Conservation (phyloP, 208 protist genomes). For the Porcisia deanei region DNA sequence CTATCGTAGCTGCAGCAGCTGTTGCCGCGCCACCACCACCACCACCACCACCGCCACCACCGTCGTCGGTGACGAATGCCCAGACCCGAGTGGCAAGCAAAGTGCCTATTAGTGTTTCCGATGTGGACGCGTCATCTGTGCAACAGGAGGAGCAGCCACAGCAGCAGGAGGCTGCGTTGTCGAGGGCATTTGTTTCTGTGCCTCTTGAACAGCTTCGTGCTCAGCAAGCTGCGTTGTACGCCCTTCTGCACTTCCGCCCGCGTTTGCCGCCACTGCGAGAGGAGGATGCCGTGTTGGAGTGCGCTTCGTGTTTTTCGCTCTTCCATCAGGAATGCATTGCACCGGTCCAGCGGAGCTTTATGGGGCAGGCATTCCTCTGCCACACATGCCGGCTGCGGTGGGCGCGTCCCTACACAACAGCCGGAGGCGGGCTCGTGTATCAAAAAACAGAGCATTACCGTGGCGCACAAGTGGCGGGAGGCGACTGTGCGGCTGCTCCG, state of each 20-base stretch:
- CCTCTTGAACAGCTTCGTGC: slow-evolving; percentile 12
- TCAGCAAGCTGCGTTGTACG: slow-evolving; percentile 23
- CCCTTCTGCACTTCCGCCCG: slow-evolving; percentile 23
- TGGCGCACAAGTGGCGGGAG: neutral
- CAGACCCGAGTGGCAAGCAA: too few relatives aligned
- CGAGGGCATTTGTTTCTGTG: neutral
- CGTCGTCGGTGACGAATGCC: neutral
- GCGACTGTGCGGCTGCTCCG: neutral
- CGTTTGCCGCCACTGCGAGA: slow-evolving; percentile 41
- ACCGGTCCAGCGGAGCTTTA: slow-evolving; percentile 62
- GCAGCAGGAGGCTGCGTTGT: neutral
- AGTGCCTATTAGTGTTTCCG: neutral
- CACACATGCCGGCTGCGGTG: slow-evolving; percentile 67
- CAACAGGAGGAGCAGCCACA: neutral
- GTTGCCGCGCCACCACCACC: neutral
- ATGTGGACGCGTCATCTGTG: neutral
- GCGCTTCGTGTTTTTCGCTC: slow-evolving; percentile 60
- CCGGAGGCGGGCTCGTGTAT: slow-evolving; percentile 6
- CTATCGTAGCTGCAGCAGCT: neutral
- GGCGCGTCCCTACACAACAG: slow-evolving; percentile 9
- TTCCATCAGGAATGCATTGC: slow-evolving; percentile 82
- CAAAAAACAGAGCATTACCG: slow-evolving; percentile 4
- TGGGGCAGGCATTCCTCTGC: slow-evolving; percentile 59
- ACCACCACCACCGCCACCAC: neutral
- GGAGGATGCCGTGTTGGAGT: slow-evolving; percentile 78